These are phyloP conservation scores for Corchorus olitorius DNA, from an alignment of 345 rosid genomes.

Conservation along the genomic window DNA sequence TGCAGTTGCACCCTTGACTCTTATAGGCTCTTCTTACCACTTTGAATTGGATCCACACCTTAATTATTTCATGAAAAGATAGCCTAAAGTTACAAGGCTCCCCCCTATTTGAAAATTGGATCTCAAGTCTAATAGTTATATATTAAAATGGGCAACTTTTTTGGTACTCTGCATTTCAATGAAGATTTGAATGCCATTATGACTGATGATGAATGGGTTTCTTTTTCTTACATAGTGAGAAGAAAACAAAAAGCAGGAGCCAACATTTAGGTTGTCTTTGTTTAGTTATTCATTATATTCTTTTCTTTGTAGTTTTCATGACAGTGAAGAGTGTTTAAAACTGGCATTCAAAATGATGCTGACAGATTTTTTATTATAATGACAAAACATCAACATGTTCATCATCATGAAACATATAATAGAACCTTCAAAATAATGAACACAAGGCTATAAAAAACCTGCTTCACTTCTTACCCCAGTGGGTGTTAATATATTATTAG, in stretches of 20 bases:
- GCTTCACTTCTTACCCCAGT: not conserved
- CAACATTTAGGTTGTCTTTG: not conserved
- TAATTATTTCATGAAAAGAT: not conserved
- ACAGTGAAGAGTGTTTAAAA: not conserved
- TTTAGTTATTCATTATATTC: not conserved
- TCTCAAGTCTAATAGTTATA: not conserved
- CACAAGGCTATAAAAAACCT: not conserved
- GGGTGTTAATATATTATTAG: not conserved
- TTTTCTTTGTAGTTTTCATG: not conserved
- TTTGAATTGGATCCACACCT: not conserved
- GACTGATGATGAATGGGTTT: not conserved
- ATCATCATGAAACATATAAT: not conserved
- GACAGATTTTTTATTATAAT: not conserved
- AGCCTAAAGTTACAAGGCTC: not conserved
- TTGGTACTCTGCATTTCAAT: not conserved
- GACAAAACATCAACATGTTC: not conserved
- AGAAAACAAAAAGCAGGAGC: not conserved
- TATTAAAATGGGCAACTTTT: not conserved
- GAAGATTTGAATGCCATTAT: not conserved
- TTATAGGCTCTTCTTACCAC: not conserved
- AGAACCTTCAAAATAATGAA: conserved; percentile 6
- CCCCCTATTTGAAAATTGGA: not conserved
- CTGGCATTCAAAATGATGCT: not conserved
- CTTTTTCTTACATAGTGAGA: too few relatives aligned
- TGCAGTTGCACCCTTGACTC: not conserved